phyloP scores from a whole-genome alignment of 495 filamentous ascomycete genomes.

The Entonaema liquescens region DNA sequence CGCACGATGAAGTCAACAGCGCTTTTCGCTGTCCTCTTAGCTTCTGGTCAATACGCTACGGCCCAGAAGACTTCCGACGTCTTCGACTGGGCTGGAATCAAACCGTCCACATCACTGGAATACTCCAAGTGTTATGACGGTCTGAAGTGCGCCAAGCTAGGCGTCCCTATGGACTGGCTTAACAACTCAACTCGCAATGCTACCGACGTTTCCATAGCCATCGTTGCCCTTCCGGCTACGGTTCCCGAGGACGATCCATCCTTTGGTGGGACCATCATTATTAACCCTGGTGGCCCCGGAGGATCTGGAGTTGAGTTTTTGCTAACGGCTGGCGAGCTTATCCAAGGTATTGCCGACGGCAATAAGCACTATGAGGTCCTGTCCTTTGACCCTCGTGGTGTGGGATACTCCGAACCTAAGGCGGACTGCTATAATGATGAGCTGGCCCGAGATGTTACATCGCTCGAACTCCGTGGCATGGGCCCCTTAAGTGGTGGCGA shows the following conservation, averaged over 20 bases:
- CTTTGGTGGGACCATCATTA: conserved; percentile 40
- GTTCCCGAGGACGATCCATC: conserved; percentile 36
- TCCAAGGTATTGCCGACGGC: conserved; percentile 21
- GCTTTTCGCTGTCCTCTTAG: conserved; percentile 13
- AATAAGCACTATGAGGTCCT: conserved; percentile 49
- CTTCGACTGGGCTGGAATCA: conserved; percentile 35
- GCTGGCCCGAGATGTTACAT: conserved; percentile 28
- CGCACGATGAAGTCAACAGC: neutral
- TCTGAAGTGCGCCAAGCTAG: conserved; percentile 35
- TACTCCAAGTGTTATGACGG: conserved; percentile 31
- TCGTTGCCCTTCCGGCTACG: conserved; percentile 30
- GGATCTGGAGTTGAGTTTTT: conserved; percentile 45
- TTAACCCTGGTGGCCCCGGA: conserved; percentile 37
- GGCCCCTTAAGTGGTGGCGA: conserved; percentile 25
- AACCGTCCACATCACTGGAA: conserved; percentile 33
- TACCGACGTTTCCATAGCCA: conserved; percentile 27
- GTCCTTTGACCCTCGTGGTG: conserved; percentile 57
- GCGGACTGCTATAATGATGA: conserved; percentile 50
- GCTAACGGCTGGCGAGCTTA: conserved; percentile 25
- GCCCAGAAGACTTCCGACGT: conserved; percentile 1
- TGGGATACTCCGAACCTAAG: conserved; percentile 49
- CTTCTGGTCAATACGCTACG: conserved; percentile 3
- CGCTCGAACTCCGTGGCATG: conserved; percentile 26
- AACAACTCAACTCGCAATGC: conserved; percentile 15
- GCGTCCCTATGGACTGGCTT: conserved; percentile 40